Conservation (phyloP, 176 grass and related monocot genomes). For the Lolium multiflorum region DNA sequence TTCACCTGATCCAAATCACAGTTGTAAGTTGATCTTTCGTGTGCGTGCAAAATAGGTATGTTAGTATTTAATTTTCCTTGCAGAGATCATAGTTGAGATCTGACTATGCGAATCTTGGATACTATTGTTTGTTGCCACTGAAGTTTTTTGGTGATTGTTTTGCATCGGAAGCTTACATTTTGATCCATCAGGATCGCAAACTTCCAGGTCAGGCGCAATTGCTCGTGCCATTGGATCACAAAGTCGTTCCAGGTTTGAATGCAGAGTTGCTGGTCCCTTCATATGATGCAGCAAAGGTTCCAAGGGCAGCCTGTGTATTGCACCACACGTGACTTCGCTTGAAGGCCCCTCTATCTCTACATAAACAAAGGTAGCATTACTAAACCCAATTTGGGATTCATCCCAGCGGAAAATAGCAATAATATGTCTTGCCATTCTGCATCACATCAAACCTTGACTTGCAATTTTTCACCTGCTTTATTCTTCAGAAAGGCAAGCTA, state of each 20-base stretch:
- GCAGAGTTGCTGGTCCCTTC: background rate
- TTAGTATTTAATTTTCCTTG: slow-evolving; percentile 28
- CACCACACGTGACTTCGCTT: slow-evolving; percentile 7
- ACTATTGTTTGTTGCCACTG: background rate
- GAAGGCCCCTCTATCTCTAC: background rate
- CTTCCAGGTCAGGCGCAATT: background rate
- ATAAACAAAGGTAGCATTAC: background rate
- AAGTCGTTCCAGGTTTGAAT: background rate
- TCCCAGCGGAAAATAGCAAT: background rate
- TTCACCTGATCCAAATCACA: background rate
- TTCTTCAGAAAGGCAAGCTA: background rate
- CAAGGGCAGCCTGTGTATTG: background rate
- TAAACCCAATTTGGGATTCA: background rate
- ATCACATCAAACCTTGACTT: slow-evolving; percentile 7
- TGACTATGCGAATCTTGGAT: slow-evolving; percentile 1
- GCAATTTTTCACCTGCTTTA: background rate
- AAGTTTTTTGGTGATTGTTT: background rate
- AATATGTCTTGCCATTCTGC: background rate
- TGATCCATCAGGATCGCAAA: slow-evolving; percentile 32
- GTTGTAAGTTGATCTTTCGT: slow-evolving; percentile 25
- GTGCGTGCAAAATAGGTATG: slow-evolving; percentile 39
- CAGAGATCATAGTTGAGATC: background rate
- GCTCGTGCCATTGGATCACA: background rate
- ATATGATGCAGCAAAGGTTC: slow-evolving; percentile 25
- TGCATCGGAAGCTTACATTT: slow-evolving; percentile 37